These are phyloP conservation scores for Ballota nigra DNA, from an alignment of 257 asterid species.

Conservation along the genomic window DNA sequence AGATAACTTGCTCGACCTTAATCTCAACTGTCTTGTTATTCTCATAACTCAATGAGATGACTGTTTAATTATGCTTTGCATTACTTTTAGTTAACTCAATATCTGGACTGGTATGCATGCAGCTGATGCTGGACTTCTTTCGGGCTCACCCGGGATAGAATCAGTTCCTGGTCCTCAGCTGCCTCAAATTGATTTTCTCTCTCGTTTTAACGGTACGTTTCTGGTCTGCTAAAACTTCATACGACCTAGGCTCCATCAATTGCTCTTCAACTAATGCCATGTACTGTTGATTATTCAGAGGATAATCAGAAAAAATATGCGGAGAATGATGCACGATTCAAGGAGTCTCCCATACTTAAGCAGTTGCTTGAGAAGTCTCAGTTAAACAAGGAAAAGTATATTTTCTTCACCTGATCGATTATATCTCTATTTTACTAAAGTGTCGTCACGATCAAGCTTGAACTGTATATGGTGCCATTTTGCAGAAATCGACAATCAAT, in stretches of 20 bases:
- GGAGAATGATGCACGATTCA: constrained; percentile 84
- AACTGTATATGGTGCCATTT: background rate
- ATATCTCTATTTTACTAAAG: background rate
- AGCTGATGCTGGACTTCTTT: constrained; percentile 91
- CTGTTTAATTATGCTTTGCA: background rate
- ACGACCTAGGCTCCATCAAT: background rate
- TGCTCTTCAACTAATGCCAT: constrained; percentile 7
- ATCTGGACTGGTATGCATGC: constrained; percentile 48
- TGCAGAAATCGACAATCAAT: constrained; percentile 63
- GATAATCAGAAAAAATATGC: constrained; percentile 89
- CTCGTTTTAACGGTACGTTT: constrained; percentile 69
- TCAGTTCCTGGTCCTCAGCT: constrained; percentile 92
- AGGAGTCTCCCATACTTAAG: constrained; percentile 78
- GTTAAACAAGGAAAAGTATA: constrained; percentile 76
- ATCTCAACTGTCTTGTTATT: background rate
- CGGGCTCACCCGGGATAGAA: constrained; percentile 81
- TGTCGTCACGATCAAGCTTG: background rate
- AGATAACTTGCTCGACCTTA: background rate
- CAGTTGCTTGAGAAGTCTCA: constrained; percentile 75
- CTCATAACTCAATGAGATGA: background rate
- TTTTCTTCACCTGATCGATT: constrained; percentile 13
- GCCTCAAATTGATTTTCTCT: constrained; percentile 74
- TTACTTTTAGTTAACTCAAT: background rate
- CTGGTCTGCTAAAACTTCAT: background rate
- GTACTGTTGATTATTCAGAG: constrained; percentile 41